Percentiles rank a stretch among this genome's conserved stretches.
phyloP scores from a whole-genome alignment of 2,329 filamentous ascomycete genomes.

The Nigrospora oryzae region DNA sequence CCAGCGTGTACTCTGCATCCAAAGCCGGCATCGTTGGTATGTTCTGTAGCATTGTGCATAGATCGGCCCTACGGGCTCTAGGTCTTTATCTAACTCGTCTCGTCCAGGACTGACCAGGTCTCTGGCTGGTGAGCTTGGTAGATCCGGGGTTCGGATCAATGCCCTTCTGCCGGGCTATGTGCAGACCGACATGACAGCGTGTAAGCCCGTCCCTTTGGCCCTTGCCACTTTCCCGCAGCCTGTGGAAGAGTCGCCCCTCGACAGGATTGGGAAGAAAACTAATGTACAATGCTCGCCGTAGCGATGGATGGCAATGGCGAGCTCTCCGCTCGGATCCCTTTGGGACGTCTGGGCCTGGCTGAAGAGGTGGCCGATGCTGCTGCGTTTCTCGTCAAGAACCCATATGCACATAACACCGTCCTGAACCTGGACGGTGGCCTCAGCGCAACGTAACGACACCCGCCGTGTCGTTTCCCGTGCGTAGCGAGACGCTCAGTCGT shows the following conservation, averaged over 20 bases:
- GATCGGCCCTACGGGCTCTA: slow-evolving; percentile 3
- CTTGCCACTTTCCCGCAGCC: not conserved
- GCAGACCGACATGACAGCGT: slow-evolving; percentile 68
- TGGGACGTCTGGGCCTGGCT: slow-evolving; percentile 55
- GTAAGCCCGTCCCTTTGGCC: slow-evolving; percentile 34
- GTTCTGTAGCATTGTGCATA: slow-evolving; percentile 10
- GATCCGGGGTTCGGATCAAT: slow-evolving; percentile 63
- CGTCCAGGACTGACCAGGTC: slow-evolving; percentile 57
- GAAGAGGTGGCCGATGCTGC: slow-evolving; percentile 77
- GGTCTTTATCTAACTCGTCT: not conserved
- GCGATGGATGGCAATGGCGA: slow-evolving; percentile 15
- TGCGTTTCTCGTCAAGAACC: slow-evolving; percentile 66
- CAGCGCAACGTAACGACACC: slow-evolving; percentile 47
- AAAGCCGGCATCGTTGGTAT: slow-evolving; percentile 72
- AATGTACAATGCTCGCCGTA: slow-evolving; percentile 28
- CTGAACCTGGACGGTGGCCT: slow-evolving; percentile 81
- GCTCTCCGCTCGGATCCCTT: slow-evolving; percentile 47
- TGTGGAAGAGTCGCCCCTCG: not conserved
- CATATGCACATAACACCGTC: slow-evolving; percentile 80
- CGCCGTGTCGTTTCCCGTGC: not conserved
- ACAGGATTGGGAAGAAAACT: slow-evolving; percentile 5
- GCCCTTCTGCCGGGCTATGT: slow-evolving; percentile 79
- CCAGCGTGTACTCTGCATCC: slow-evolving; percentile 66
- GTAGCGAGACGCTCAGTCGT: slow-evolving; percentile 34
- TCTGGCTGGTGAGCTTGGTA: slow-evolving; percentile 53